Percentiles rank a stretch among this genome's conserved stretches.
Conservation (phyloP, 78 protist species). For the Trichosphaerium sp. region DNA sequence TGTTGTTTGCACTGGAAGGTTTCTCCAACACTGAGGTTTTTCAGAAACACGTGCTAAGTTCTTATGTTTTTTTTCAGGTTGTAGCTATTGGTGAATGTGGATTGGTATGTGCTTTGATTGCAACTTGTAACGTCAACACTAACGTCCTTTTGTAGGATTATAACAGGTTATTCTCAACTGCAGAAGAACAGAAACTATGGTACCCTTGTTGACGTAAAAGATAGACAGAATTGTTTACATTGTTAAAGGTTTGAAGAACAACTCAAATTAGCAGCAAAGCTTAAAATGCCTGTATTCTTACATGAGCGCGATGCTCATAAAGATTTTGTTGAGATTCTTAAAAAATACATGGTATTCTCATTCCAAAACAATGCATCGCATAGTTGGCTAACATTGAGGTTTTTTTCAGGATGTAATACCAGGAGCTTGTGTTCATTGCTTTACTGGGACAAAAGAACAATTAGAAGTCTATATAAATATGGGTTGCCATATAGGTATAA, state of each 20-base stretch:
- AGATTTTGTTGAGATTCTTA: constrained; percentile 7
- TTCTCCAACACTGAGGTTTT: too few species aligned
- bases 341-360: background rate
- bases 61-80: too few species aligned
- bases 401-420: constrained; percentile 4
- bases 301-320: constrained; percentile 45
- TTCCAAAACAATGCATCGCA: too few species aligned
- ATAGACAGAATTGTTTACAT: background rate
- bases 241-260: constrained; percentile 22
- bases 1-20: too few species aligned
- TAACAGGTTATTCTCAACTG: constrained; percentile 25
- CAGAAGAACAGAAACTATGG: constrained; percentile 15
- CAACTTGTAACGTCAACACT: too few species aligned
- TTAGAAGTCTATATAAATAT: constrained; percentile 4
- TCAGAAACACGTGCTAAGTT: too few species aligned
- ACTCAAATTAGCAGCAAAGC: constrained; percentile 23
- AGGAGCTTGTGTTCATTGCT: constrained; percentile 33
- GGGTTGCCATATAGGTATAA: constrained; percentile 38
- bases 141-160: too few species aligned
- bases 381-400: background rate
- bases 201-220: too few species aligned
- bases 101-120: too few species aligned
- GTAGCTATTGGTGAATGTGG: constrained; percentile 56
- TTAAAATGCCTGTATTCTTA: constrained; percentile 29
- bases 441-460: constrained; percentile 33